Evolutionary conservation across 2,329 filamentous ascomycete genomes (phyloP), one percentile per base, ranked within the genome.

Genomic region (Fusarium mexicanum): DNA sequence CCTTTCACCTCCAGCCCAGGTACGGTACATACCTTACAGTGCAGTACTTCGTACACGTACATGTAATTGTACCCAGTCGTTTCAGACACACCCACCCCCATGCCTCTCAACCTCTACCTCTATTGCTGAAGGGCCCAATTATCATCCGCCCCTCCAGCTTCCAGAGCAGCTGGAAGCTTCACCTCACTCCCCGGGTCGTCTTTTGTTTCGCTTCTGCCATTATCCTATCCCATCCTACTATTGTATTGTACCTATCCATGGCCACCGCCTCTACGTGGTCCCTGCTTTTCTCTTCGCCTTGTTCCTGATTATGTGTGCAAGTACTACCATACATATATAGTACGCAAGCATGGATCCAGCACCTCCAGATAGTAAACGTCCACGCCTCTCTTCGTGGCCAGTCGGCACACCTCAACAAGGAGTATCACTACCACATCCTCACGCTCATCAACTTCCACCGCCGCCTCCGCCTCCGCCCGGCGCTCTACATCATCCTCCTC

Each of bases 331-430:
- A 81, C 79, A 80, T 80, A 79, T 79, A 79, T 79, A 81, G 77
- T 79, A 78, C 72, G 75, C 86, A 85, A 88, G 83, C 86, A 91
- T 91, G 89, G 89, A 91, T 84, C 84, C 84, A 84, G 87, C 85
- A 82, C 86, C 82, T 83, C 88, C 88, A 79, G 88, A 90, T 79
- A 83, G 82, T 79, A 91, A 91, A 85, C 88, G 89, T 80, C 87
- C 86, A 81, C 88, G 89, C 83, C 84, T 90, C 76, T 74, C 81
- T 57, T 81, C 85, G 80, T 86, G 86, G 86, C 83, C 86, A 80
- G 85, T 81, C 71, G 84, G 85, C 80, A 83, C 84, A 81, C 82
- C 83, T 76, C 84, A 84, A 80, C 84, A 84, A 82, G 82, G 84
- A 83, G 82, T 85, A 78, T 85, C 86, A 74, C 82, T 88, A 70